These are phyloP conservation scores for Blastosporella zonata DNA, from an alignment of 1,284 basidiomycete genomes.

Conservation along the genomic window DNA sequence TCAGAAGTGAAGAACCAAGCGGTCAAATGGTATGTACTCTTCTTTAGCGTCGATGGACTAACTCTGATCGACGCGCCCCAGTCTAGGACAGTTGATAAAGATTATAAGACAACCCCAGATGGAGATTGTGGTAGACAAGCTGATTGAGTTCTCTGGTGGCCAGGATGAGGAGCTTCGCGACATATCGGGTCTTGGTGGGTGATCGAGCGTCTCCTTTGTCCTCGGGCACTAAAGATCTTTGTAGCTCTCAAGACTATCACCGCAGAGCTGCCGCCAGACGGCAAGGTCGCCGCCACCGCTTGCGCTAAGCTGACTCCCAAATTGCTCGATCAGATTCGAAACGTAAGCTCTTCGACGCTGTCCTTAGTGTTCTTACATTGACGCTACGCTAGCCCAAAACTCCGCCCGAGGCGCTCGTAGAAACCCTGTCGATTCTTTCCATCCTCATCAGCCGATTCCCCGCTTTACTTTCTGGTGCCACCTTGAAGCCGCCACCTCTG, in stretches of 20 bases:
- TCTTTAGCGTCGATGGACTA: not conserved
- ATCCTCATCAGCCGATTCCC: slow-evolving; percentile 91
- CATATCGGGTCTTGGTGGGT: slow-evolving; percentile 87
- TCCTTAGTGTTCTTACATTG: slow-evolving; percentile 9
- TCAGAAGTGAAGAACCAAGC: slow-evolving; percentile 98
- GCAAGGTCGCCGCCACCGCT: slow-evolving; percentile 75
- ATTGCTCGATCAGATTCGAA: slow-evolving; percentile 73
- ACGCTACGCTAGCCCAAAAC: slow-evolving; percentile 48
- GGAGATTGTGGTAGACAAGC: slow-evolving; percentile 82
- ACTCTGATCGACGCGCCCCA: slow-evolving; percentile 28
- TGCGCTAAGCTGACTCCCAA: slow-evolving; percentile 86
- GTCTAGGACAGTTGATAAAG: slow-evolving; percentile 84
- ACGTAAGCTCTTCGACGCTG: slow-evolving; percentile 45
- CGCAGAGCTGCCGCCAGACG: slow-evolving; percentile 79
- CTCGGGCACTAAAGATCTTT: not conserved
- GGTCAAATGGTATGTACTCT: slow-evolving; percentile 76
- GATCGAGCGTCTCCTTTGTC: not conserved
- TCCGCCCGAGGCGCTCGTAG: slow-evolving; percentile 82
- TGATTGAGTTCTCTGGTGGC: slow-evolving; percentile 81
- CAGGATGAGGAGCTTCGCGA: slow-evolving; percentile 90
- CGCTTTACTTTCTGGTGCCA: slow-evolving; percentile 57
- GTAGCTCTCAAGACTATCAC: slow-evolving; percentile 93
- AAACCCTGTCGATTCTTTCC: slow-evolving; percentile 87
- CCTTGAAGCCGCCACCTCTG: slow-evolving; percentile 58
- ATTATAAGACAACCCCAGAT: slow-evolving; percentile 81